Evolutionary conservation across 352 stramenopile species (phyloP), one percentile per base, ranked within the genome.

Genomic region (Pythium brachiatum): DNA sequence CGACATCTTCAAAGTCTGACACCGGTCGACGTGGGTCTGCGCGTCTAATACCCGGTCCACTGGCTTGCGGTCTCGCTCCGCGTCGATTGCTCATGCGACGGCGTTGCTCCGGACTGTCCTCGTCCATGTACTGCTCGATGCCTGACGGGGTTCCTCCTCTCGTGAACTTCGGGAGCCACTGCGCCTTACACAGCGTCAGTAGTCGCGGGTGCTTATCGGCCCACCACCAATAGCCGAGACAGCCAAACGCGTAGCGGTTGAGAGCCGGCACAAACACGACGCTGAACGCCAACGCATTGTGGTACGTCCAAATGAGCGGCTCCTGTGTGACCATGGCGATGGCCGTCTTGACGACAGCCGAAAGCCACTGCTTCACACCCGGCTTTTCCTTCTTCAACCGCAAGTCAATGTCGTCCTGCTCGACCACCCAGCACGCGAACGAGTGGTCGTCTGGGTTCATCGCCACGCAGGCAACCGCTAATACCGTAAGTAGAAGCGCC

Each of bases 161-260:
- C 1, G 83, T 78, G 21, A 89, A 39, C 23, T 73, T 77, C 9
- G 58, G 36, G 21, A 92, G 58, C 77, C 77, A 89, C 13, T 75
- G 64, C 1, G 76, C 66, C 38, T 70, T 72, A 58, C 79, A 90
- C 16, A 92, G 53, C 34, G 63, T 62, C 6, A 72, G 72, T 32
- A 92, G 51, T 20, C 60, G 64, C 16, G 75, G 66, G 31, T 72
- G 72, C 38, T 76, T 68, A 64, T 92, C 85, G 16, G 75, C 83
- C 85, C 85, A 94, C 58, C 78, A 77, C 85, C 85, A 94, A 8
- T 73, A 67, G 21, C 83, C 83, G 39, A 89, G 81, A 53, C 76
- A 64, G 13, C 85, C 85, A 34, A 94, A 72, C 11, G 85, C 85
- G 47, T 88, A 79, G 20, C 81, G 74, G 34, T 94, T 74, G 57